Evolutionary conservation across 495 filamentous ascomycete genomes (phyloP).

Genomic region (Penicillium silybi): DNA sequence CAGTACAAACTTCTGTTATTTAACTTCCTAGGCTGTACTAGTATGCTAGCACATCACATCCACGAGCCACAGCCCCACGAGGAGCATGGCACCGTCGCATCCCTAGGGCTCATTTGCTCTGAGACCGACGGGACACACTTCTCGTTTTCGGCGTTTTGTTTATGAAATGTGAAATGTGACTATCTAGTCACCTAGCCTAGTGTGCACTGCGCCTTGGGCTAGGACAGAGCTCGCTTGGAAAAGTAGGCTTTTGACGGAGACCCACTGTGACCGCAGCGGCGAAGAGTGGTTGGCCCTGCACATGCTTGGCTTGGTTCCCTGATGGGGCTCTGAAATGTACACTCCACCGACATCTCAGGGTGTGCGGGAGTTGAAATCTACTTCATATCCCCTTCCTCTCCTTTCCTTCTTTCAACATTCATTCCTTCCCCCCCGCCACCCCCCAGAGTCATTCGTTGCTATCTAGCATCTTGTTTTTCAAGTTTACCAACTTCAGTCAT

Average conservation of each 20-base stretch:
- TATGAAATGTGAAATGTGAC: background rate
- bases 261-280: constrained; percentile 1
- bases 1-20: background rate
- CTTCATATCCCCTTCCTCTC: constrained; percentile 22
- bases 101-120: too few species aligned
- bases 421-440: constrained; percentile 3
- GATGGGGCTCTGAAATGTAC: constrained; percentile 1
- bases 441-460: constrained; percentile 13
- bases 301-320: background rate
- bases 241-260: background rate
- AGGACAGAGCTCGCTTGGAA: background rate
- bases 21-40: background rate
- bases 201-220: background rate
- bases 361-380: constrained; percentile 6
- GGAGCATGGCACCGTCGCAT: constrained; percentile 6
- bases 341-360: background rate
- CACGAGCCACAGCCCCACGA: constrained; percentile 1
- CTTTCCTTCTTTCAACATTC: constrained; percentile 14
- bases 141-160: background rate
- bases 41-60: background rate
- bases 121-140: too few species aligned
- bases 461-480: background rate
- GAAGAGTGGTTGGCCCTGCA: background rate
- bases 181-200: background rate
- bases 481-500: constrained; percentile 19